Base-by-base conservation (phyloP, 1,139 yeast genomes). In the Protomyces pachydermus region DNA sequence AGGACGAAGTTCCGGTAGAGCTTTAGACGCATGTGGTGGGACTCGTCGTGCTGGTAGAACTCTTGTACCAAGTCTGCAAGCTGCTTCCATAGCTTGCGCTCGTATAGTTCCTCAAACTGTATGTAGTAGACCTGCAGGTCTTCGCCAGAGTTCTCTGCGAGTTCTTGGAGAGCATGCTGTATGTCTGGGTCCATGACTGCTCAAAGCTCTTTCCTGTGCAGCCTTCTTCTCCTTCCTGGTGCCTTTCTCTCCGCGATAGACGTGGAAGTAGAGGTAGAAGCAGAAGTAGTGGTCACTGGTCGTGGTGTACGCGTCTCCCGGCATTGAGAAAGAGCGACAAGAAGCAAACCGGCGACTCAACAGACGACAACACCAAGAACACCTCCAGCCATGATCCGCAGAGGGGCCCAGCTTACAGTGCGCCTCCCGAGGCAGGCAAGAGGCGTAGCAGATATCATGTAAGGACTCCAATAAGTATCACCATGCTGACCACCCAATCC, bases 41-140 rank as follows among this genome's bases (percentile, higher is more conserved):
- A 81, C 55, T 77, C 79, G 35, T 81, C 81, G 65, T 80, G 79
- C 58, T 76, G 77, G 75, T 85, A 89, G 70, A 88, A 82, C 67
- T 81, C 82, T 60, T 82, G 82, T 67, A 93, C 79, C 16, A 84
- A 77, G 67, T 83, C 82, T 1, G 97, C 89, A 73, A 93, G 82
- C 77, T 58, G 60, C 48, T 61, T 54, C 54, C 55, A 60, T 45
- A 58, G 57, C 58, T 58, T 64, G 25, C 66, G 48, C 74, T 91
- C 97, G 77, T 90, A 88, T 68, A 80, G 80, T 71, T 91, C 97
- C 73, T 91, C 98, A 73, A 93, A 82, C 65, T 86, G 84, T 72
- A 85, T 86, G 70, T 88, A 82, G 54, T 84, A 77, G 51, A 84
- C 82, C n/a, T 83, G 81, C 54, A 84, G 74, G 52, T 88, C 83